Percentiles rank a stretch among this genome's conserved stretches.
phyloP scores from a whole-genome alignment of 2,329 filamentous ascomycete genomes.

The Sporothrix sp. region DNA sequence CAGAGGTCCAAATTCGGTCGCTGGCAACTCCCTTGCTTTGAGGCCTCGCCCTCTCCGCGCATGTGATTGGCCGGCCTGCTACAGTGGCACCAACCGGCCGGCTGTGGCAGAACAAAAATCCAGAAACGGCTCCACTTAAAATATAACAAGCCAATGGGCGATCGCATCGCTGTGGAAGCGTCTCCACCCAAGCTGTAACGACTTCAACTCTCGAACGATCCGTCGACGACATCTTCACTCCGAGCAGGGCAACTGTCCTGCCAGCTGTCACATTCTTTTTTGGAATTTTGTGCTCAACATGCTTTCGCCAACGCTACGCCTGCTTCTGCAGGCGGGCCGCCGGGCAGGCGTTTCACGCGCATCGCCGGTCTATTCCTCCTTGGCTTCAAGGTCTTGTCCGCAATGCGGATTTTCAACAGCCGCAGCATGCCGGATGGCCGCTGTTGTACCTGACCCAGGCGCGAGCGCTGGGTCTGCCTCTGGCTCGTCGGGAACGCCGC shows the following conservation, averaged over 20 bases:
- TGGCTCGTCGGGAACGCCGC: background rate
- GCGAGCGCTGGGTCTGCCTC: background rate
- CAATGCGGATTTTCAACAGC: constrained; percentile 14
- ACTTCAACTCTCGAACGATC: background rate
- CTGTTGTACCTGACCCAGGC: constrained; percentile 1
- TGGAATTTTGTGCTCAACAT: background rate
- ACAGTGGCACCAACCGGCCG: background rate
- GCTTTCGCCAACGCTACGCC: background rate
- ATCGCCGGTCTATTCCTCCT: background rate
- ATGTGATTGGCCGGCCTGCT: background rate
- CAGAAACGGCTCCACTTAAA: background rate
- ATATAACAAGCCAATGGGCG: background rate
- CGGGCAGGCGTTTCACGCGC: background rate
- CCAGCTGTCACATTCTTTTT: background rate
- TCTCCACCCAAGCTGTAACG: constrained; percentile 1
- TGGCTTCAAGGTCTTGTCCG: constrained; percentile 8
- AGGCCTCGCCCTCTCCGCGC: background rate
- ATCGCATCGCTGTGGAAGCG: background rate
- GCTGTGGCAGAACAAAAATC: constrained; percentile 7
- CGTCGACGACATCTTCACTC: background rate
- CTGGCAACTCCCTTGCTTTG: background rate
- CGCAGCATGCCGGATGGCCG: constrained; percentile 11
- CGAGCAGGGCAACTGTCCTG: background rate
- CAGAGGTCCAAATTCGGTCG: constrained; percentile 2
- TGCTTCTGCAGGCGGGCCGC: background rate